phyloP scores from a whole-genome alignment of 768 basidiomycete species.

The Pulveroboletus sp. region DNA sequence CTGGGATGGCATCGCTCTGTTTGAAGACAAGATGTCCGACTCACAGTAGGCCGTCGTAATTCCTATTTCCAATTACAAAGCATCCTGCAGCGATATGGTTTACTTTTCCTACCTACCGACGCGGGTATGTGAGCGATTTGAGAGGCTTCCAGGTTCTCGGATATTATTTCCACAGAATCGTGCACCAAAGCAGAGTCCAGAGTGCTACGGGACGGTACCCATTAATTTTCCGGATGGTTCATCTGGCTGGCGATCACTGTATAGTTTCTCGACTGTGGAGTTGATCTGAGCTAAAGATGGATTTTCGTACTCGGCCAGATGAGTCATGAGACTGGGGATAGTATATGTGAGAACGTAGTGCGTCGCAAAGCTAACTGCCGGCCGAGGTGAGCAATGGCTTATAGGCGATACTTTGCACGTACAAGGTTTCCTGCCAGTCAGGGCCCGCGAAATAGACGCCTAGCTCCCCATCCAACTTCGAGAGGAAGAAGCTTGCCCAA shows the following conservation, averaged over 20 bases:
- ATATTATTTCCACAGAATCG: constrained; percentile 65
- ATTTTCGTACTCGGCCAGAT: constrained; percentile 46
- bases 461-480: constrained; percentile 83
- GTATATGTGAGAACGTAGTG: constrained; percentile 82
- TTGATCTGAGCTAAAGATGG: constrained; percentile 49
- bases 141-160: constrained; percentile 47
- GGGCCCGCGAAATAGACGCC: constrained; percentile 82
- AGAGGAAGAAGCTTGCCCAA: constrained; percentile 85
- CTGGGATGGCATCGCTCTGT: constrained; percentile 74
- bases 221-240: constrained; percentile 50
- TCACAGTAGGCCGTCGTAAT: too few relatives aligned
- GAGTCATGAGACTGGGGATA: constrained; percentile 64
- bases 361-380: constrained; percentile 84
- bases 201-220: constrained; percentile 60
- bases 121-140: constrained; percentile 36
- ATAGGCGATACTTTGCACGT: constrained; percentile 31
- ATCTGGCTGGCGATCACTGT: constrained; percentile 51
- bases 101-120: constrained; percentile 70
- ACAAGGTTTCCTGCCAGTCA: constrained; percentile 88
- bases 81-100: constrained; percentile 65
- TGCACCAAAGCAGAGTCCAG: constrained; percentile 77
- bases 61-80: constrained; percentile 78
- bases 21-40: constrained; percentile 4
- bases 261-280: constrained; percentile 61
- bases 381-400: constrained; percentile 8